Evolutionary conservation across 2,329 filamentous ascomycete genomes (phyloP), one percentile per base, ranked within the genome.

Genomic region (Pseudogymnoascus sp.): DNA sequence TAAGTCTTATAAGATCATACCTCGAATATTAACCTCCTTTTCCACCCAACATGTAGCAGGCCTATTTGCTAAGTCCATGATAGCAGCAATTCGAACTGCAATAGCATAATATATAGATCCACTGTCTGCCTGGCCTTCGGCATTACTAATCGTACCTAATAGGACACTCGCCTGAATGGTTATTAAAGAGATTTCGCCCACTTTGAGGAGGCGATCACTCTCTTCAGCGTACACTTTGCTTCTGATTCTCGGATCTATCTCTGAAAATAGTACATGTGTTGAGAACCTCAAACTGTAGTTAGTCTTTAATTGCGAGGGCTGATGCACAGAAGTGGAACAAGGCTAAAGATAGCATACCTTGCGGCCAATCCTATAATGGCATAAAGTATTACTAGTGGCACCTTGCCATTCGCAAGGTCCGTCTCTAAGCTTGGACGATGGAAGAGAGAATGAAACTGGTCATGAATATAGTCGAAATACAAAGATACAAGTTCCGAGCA

Each of bases 101-200:
- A 75, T 66, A 9, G 71, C 69, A 59, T 77, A 78, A 64, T 74
- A 77, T 14, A 79, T 66, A 0, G 74, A 71, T 61, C 78, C 77
- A 0, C 75, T 68, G 0, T 69, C 70, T 5, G 73, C 70, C 14
- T 77, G 68, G 1, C 73, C 72, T 14, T 77, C 73, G 3, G 71
- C 73, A 43, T 74, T 71, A 2, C 73, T 73, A 36, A 68, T 63
- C 0, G 69, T 67, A 1, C 74, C 77, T 0, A 78, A 66, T 5
- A 79, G 66, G 4, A 79, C 72, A 43, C 75, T 76, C 4, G 75
- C 75, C 65, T 78, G 77, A 8, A 78, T 69, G 1, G 74, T 77
- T 2, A 62, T 68, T 16, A 78, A 62, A 3, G 72, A 74, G 14
- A 77, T 70, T n/a, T 75, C 69, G 6, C 74, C 72, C 23, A 77